Conservation (phyloP, 805 yeast species). For the Candida coquimbonensis region DNA sequence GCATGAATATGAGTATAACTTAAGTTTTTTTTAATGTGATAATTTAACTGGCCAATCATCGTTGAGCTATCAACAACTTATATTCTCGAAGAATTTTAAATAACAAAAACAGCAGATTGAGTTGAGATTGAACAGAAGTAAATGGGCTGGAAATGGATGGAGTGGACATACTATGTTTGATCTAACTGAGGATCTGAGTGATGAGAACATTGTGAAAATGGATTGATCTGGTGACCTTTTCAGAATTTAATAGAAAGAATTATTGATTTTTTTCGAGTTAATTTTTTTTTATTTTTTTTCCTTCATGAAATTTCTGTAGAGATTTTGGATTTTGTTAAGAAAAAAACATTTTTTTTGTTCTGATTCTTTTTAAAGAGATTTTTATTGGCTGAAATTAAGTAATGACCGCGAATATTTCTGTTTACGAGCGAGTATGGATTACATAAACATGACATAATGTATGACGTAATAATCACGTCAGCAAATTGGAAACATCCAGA, state of each 20-base stretch:
- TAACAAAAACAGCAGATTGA: background rate
- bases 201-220: constrained; percentile 22
- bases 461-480: no score
- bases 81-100: background rate
- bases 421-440: background rate
- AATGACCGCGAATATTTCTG: background rate
- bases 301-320: background rate
- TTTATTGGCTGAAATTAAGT: constrained; percentile 21
- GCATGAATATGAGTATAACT: background rate
- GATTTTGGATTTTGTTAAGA: background rate
- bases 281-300: constrained; percentile 2
- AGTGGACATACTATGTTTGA: constrained; percentile 23
- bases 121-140: background rate
- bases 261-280: background rate
- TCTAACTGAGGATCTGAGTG: constrained; percentile 26
- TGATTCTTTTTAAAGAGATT: constrained; percentile 8
- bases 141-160: background rate
- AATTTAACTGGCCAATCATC: constrained; percentile 5
- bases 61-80: constrained; percentile 6
- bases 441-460: background rate
- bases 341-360: background rate
- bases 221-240: constrained; percentile 5
- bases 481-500: background rate
- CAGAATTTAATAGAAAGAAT: background rate
- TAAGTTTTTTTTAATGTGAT: no score